Conservation (phyloP, 495 filamentous ascomycete species). For the Recurvomyces mirabilis region DNA sequence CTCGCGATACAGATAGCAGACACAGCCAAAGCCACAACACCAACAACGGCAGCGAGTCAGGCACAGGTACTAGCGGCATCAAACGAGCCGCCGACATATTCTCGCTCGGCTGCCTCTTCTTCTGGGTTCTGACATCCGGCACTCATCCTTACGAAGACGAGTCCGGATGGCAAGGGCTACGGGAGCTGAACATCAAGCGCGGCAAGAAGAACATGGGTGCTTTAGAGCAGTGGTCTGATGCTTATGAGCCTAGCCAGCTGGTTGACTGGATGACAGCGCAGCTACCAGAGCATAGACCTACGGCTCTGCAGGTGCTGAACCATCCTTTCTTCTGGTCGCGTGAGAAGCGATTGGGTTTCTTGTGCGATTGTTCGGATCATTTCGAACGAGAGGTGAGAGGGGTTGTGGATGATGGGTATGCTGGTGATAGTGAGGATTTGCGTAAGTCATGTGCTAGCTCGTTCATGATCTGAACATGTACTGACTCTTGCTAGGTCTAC, state of each 20-base stretch:
- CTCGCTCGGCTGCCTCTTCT: constrained; percentile 89
- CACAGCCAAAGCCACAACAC: constrained; percentile 28
- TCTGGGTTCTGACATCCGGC: constrained; percentile 84
- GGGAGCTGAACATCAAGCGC: constrained; percentile 92
- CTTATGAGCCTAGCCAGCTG: constrained; percentile 75
- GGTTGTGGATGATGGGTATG: constrained; percentile 38
- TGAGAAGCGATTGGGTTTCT: constrained; percentile 77
- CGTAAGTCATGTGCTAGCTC: no score
- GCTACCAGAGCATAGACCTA: constrained; percentile 57
- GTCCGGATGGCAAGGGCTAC: constrained; percentile 66
- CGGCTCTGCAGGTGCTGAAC: constrained; percentile 60
- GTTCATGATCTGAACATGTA: no score
- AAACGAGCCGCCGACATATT: constrained; percentile 96
- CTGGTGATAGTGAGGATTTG: constrained; percentile 44
- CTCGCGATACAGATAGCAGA: constrained; percentile 51
- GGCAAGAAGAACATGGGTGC: constrained; percentile 61
- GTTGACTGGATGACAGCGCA: constrained; percentile 71
- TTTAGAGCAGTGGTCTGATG: constrained; percentile 62
- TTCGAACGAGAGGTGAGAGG: constrained; percentile 86
- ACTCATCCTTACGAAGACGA: constrained; percentile 90
- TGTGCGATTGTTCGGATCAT: constrained; percentile 87
- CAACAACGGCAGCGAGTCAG: constrained; percentile 21
- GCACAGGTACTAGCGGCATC: constrained; percentile 53
- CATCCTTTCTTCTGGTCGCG: constrained; percentile 95
- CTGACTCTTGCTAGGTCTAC: no score